Evolutionary conservation across 345 rosid species (phyloP).

Genomic region (Brassica napus): DNA sequence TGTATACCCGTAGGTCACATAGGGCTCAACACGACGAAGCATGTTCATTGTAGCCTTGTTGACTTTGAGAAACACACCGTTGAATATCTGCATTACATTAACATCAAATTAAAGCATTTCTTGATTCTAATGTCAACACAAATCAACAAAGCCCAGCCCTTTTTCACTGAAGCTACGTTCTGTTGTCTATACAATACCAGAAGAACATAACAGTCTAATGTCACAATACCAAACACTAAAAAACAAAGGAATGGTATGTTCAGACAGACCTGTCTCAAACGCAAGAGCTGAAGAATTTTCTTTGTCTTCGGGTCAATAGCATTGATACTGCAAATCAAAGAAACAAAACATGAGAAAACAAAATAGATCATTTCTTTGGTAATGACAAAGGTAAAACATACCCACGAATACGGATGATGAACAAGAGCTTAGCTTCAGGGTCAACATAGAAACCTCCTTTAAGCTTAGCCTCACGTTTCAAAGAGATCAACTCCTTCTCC

Average conservation of each 20-base stretch:
- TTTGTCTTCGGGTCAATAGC: constrained; percentile 85
- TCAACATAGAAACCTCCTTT: constrained; percentile 90
- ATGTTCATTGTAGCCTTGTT: constrained; percentile 90
- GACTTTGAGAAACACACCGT: constrained; percentile 89
- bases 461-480: constrained; percentile 85
- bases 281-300: constrained; percentile 86
- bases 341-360: background rate
- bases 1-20: constrained; percentile 84
- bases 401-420: constrained; percentile 84
- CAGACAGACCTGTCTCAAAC: constrained; percentile 75
- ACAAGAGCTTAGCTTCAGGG: constrained; percentile 86
- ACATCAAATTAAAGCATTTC: background rate
- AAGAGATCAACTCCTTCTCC: constrained; percentile 62
- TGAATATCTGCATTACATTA: constrained; percentile 65
- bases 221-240: background rate
- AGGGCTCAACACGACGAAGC: constrained; percentile 93
- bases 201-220: background rate
- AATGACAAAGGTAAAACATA: constrained; percentile 25
- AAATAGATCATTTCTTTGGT: background rate
- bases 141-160: background rate
- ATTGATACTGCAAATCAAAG: constrained; percentile 57
- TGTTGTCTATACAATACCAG: background rate
- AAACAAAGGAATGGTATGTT: too few species aligned
- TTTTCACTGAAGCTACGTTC: background rate
- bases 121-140: background rate